These are phyloP conservation scores for Nepenthes alata DNA, from an alignment of 179 eudicot species.

Conservation along the genomic window DNA sequence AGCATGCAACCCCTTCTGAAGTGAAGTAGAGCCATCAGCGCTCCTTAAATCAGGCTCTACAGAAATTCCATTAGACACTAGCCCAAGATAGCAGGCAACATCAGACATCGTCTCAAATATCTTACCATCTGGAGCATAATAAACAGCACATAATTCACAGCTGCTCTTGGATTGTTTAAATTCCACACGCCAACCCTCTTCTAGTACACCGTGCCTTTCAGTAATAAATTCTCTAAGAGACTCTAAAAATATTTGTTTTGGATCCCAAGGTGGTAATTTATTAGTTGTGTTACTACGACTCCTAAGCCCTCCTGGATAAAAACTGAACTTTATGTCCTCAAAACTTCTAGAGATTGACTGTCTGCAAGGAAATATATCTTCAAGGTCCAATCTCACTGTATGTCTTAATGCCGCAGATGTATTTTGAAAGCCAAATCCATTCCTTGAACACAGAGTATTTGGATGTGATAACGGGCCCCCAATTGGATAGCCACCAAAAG, in stretches of 20 bases:
- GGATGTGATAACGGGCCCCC: constrained; percentile 18
- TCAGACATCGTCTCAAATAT: constrained; percentile 58
- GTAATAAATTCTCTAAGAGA: constrained; percentile 51
- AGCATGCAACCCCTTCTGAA: constrained; percentile 26
- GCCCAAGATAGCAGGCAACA: constrained; percentile 60
- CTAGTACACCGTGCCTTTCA: constrained; percentile 28
- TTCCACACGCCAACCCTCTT: constrained; percentile 70
- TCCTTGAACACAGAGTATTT: constrained; percentile 16
- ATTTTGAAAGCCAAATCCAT: constrained; percentile 24
- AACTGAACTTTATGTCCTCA: constrained; percentile 20
- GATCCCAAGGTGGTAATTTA: constrained; percentile 20
- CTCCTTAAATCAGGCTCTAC: constrained; percentile 31
- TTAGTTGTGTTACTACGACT: constrained; percentile 22
- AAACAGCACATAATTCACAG: constrained; percentile 48
- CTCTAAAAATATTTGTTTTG: constrained; percentile 39
- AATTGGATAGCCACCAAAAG: constrained; percentile 25
- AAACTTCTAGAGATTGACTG: constrained; percentile 18
- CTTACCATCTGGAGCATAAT: constrained; percentile 67
- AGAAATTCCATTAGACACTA: constrained; percentile 20
- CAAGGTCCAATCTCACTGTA: constrained; percentile 23
- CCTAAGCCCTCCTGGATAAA: constrained; percentile 27
- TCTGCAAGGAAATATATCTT: constrained; percentile 21
- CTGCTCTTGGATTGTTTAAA: constrained; percentile 42
- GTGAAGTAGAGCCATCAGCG: constrained; percentile 26
- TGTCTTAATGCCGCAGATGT: constrained; percentile 23